Evolutionary conservation across 306 rosid genomes (phyloP), one percentile per base, ranked within the genome.

Genomic region (Dryas alaskensis): DNA sequence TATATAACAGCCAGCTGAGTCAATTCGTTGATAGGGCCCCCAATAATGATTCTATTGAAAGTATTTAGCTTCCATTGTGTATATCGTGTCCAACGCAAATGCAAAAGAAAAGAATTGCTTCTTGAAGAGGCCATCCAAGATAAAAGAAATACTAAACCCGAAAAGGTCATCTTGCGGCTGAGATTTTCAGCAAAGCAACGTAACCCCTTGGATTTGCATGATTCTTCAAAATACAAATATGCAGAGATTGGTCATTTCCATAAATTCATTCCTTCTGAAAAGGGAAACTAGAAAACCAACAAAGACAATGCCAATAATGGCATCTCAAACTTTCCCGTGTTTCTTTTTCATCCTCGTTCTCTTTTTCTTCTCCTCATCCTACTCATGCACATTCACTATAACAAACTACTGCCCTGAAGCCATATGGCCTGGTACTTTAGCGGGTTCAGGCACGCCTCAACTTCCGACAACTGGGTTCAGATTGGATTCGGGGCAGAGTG

Each of bases 341-440:
- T 77, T 78, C 67, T 10, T 68, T 48, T 47, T 22, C 45, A 22
- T 80, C 59, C 9, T 78, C 64, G 65, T 58, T 65, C 49, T 69
- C 2, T 67, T 81, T 43, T 42, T 76, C 72, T 70, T 80, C 65
- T 68, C 83, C 60, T 67, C 16, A 25, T 72, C 92, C 44, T 45
- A 58, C 49, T 83, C 81, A 5, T 48, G 51, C 76, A 87, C 76
- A 19, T 89, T 93, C 90, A 88, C 85, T 65, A 78, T 93, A 58
- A 81, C 86, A 64, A 91, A 93, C 90, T 87, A 88, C 70, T 93
- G 98, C 70, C 87, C 80, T 0, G 37, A 86, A 31, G 85, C 96
- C 1, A 89, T 93, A 74, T 93, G 98, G 98, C 98, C 98, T 0
- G 96, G 96, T 2, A 93, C 97, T 0, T 86, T 93, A 0, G 77